Base-by-base conservation (phyloP, 164 flowering plant genomes). In the Vitis amurensis region DNA sequence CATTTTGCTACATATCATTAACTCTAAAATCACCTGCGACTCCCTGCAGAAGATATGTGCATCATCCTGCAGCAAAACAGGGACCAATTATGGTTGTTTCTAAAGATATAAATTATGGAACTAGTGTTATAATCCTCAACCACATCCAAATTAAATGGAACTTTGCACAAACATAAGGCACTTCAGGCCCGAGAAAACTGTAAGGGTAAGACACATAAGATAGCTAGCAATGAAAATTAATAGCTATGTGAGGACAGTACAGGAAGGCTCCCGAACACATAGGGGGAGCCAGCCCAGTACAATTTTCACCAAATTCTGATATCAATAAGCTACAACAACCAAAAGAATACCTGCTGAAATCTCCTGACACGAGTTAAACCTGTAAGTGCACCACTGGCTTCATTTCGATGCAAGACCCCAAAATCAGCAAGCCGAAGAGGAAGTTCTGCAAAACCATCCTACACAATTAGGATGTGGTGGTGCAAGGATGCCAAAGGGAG, bases 1-100 rank as follows among this genome's bases (percentile, higher is more conserved):
- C 13, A 60, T 29, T 30, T 11, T 60, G 44, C 11, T 11, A 63
- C 27, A 37, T n/a, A 23, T 61, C 69, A 51, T 37, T 62, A 19
- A 63, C 49, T 10, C 29, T 12, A 65, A 37, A 71, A 80, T 83
- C 59, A 92, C 99, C 88, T 93, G 98, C 56, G 86, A 84, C 76
- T 96, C 95, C 79, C 84, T 84, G 80, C 99, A 96, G 78, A 93
- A 96, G 56, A 96, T 96, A 79, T 96, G 99, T 74, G 99, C 99
- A 88, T 96, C 99, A 85, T 96, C 99, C 99, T 96, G 95, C 44
- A 70, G 69, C 27, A 76, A 9, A 67, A 63, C 14, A 11, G 13
- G 16, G 19, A 52, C 10, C 1, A 69, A 56, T 23, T 29, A n/a
- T 47, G 44, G 44, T 37, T 37, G 44, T 9, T 62, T 71, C 62